Conservation (phyloP, 2,329 filamentous ascomycete genomes). For the Chaetoscypha palmicola region DNA sequence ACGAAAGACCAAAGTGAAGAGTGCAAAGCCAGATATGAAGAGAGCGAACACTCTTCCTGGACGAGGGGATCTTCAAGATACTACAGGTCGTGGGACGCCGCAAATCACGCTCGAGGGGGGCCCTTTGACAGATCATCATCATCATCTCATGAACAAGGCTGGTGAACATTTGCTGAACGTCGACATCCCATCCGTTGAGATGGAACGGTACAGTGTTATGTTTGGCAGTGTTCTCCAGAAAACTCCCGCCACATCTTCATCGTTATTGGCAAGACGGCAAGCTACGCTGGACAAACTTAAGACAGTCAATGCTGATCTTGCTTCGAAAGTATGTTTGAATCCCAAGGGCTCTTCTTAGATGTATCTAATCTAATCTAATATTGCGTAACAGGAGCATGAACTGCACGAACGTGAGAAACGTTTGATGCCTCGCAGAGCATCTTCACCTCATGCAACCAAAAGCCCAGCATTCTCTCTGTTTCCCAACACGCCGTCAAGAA, state of each 20-base stretch:
- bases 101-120: conserved; percentile 22
- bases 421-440: conserved; percentile 37
- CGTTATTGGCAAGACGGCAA: conserved; percentile 49
- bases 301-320: conserved; percentile 41
- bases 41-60: conserved; percentile 25
- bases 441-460: conserved; percentile 40
- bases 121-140: conserved; percentile 10
- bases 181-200: conserved; percentile 69
- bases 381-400: conserved; percentile 33
- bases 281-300: conserved; percentile 52
- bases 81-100: conserved; percentile 18
- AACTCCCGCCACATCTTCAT: conserved; percentile 18
- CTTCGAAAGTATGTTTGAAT: conserved; percentile 30
- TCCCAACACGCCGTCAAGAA: conserved; percentile 22
- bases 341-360: conserved; percentile 8
- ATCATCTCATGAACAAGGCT: not conserved
- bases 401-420: conserved; percentile 20
- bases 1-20: conserved; percentile 17
- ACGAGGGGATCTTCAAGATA: conserved; percentile 18
- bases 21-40: conserved; percentile 21
- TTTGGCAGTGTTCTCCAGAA: conserved; percentile 66
- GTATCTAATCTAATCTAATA: conserved; percentile 14
- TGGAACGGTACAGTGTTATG: conserved; percentile 94
- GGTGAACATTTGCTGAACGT: conserved; percentile 53
- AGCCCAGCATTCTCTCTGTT: conserved; percentile 41